A percentile compares a stretch with the other conserved stretches of the same genome.
phyloP scores from a whole-genome alignment of 495 filamentous ascomycete genomes.

The Gamarada debralockiae region DNA sequence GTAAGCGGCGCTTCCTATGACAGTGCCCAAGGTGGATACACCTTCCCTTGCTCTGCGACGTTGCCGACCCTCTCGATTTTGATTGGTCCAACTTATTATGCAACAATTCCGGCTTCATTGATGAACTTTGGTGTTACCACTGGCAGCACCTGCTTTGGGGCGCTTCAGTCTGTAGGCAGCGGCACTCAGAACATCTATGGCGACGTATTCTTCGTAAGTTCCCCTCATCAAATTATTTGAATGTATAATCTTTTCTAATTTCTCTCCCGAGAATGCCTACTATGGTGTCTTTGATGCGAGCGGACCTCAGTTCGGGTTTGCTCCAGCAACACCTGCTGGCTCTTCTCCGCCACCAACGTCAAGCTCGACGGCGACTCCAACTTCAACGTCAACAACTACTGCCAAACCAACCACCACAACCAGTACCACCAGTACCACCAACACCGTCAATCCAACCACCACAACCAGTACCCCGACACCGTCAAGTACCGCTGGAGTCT shows the following conservation, averaged over 20 bases:
- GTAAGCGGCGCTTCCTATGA: conserved; percentile 53
- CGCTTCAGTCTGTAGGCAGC: conserved; percentile 59
- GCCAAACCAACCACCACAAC: background rate
- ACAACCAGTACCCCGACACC: conserved; percentile 8
- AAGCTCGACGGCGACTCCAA: background rate
- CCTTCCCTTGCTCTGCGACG: conserved; percentile 58
- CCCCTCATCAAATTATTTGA: background rate
- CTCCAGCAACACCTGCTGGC: conserved; percentile 3
- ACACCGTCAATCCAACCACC: background rate
- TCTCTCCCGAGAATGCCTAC: conserved; percentile 49
- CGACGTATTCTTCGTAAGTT: conserved; percentile 58
- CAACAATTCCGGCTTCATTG: conserved; percentile 51
- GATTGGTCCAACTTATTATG: conserved; percentile 35
- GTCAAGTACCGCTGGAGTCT: conserved; percentile 8
- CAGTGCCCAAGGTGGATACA: conserved; percentile 51
- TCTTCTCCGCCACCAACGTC: conserved; percentile 2
- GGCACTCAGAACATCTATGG: conserved; percentile 69
- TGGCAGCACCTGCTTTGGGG: conserved; percentile 57
- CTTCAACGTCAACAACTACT: conserved; percentile 1
- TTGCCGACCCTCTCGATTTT: conserved; percentile 61
- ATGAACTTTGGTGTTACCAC: conserved; percentile 47
- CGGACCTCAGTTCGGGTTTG: conserved; percentile 29
- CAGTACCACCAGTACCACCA: background rate
- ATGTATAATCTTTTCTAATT: background rate
- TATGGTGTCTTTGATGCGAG: conserved; percentile 69